These are phyloP conservation scores for Leccinum longicurvipes DNA, from an alignment of 768 basidiomycete species.

Conservation along the genomic window DNA sequence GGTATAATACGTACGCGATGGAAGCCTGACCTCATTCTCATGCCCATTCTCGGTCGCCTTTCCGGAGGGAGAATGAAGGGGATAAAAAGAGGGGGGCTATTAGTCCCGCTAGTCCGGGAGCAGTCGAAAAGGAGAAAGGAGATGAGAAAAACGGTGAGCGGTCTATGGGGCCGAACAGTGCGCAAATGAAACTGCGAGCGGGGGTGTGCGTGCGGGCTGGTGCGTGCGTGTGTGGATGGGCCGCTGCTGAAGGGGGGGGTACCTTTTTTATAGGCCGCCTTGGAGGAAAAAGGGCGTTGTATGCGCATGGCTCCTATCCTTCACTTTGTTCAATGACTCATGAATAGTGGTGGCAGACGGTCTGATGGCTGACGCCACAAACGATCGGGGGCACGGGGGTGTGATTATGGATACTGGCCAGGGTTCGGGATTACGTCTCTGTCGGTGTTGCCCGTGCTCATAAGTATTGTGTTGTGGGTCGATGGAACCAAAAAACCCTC, in stretches of 20 bases:
- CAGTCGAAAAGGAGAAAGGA: background rate
- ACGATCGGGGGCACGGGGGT: slow-evolving; percentile 17
- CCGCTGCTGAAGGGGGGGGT: background rate
- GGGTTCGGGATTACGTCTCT: slow-evolving; percentile 14
- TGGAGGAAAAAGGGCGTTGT: slow-evolving; percentile 10
- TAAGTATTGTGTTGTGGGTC: background rate
- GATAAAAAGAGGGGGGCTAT: background rate
- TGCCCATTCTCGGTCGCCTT: slow-evolving; percentile 5
- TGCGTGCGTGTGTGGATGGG: background rate
- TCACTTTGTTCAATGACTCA: background rate
- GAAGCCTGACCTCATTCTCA: background rate
- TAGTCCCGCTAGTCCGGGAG: background rate
- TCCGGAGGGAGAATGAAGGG: background rate
- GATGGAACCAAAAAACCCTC: background rate
- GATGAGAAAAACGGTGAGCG: background rate
- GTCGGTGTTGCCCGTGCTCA: background rate
- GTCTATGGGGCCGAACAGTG: background rate
- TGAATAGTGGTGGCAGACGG: background rate
- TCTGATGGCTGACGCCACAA: slow-evolving; percentile 3
- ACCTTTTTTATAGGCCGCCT: slow-evolving; percentile 13
- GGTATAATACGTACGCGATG: slow-evolving; percentile 10
- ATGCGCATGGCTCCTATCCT: background rate
- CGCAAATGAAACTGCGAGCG: slow-evolving; percentile 1
- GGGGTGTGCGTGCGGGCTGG: background rate
- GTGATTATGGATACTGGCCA: background rate